Conservation (phyloP, 2,329 filamentous ascomycete genomes). For the Juglanconis sp. region DNA sequence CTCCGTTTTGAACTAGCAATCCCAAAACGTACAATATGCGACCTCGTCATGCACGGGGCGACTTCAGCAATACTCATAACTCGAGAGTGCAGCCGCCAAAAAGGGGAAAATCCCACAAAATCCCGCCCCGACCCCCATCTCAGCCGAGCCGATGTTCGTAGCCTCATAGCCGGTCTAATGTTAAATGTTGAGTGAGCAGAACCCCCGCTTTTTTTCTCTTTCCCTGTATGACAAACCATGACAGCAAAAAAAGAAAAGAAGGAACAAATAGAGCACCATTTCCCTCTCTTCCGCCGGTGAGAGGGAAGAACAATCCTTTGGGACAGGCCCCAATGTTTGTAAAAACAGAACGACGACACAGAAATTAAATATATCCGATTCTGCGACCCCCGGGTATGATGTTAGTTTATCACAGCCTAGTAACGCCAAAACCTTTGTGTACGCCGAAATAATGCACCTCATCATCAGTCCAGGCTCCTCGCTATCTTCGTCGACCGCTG, state of each 20-base stretch:
- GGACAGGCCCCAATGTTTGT: neutral
- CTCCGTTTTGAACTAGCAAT: too few species aligned
- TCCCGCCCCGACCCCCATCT: neutral
- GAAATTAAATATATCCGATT: constrained; percentile 10
- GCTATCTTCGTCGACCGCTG: neutral
- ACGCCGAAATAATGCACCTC: constrained; percentile 19
- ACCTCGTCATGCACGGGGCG: too few species aligned
- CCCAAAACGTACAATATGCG: too few species aligned
- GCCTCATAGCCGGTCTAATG: constrained; percentile 8
- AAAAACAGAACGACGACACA: constrained; percentile 7
- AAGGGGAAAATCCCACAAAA: neutral
- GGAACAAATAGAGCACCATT: neutral
- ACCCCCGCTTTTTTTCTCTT: neutral
- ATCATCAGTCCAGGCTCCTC: constrained; percentile 3
- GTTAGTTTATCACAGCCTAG: constrained; percentile 16
- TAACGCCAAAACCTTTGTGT: constrained; percentile 16
- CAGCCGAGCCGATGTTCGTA: neutral
- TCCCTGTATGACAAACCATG: neutral
- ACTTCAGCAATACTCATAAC: too few species aligned
- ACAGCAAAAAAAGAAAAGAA: neutral
- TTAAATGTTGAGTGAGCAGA: constrained; percentile 9
- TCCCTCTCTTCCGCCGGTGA: neutral
- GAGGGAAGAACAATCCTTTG: neutral
- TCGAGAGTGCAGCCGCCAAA: too few species aligned
- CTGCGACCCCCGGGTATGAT: constrained; percentile 14